These are phyloP conservation scores for Lojkania enalia DNA, from an alignment of 2,329 filamentous ascomycete species.

Conservation along the genomic window DNA sequence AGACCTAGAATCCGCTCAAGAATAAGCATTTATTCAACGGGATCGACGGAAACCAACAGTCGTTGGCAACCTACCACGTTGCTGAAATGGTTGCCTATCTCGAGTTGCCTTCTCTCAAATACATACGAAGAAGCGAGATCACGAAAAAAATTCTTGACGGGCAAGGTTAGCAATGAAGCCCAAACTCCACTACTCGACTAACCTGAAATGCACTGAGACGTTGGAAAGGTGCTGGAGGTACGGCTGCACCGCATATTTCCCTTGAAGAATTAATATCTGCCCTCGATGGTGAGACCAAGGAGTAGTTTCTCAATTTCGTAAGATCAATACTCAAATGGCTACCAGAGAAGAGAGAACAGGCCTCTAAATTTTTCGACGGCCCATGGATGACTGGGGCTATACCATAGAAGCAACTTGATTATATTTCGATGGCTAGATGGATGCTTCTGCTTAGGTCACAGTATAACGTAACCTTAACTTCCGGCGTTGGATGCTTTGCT, in stretches of 20 bases:
- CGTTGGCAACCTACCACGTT: constrained; percentile 35
- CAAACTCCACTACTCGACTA: neutral
- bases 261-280: constrained; percentile 10
- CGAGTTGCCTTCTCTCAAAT: constrained; percentile 29
- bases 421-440: constrained; percentile 3
- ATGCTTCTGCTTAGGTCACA: neutral
- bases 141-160: constrained; percentile 29
- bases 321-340: constrained; percentile 38
- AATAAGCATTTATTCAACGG: constrained; percentile 39
- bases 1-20: constrained; percentile 47
- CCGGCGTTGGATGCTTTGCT: too few species aligned
- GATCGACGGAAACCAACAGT: constrained; percentile 23
- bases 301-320: constrained; percentile 31
- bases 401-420: constrained; percentile 6
- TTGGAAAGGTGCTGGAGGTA: constrained; percentile 9
- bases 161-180: constrained; percentile 24
- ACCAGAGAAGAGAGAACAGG: constrained; percentile 29
- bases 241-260: constrained; percentile 7
- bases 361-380: constrained; percentile 15
- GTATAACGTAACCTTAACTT: constrained; percentile 2
- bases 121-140: constrained; percentile 23
- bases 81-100: constrained; percentile 36
- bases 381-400: constrained; percentile 15
- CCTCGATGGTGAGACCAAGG: constrained; percentile 24
- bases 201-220: constrained; percentile 4